A percentile compares a stretch with the other conserved stretches of the same genome.
phyloP scores from a whole-genome alignment of 2,329 filamentous ascomycete species.

The Fusarium gaditjirri region DNA sequence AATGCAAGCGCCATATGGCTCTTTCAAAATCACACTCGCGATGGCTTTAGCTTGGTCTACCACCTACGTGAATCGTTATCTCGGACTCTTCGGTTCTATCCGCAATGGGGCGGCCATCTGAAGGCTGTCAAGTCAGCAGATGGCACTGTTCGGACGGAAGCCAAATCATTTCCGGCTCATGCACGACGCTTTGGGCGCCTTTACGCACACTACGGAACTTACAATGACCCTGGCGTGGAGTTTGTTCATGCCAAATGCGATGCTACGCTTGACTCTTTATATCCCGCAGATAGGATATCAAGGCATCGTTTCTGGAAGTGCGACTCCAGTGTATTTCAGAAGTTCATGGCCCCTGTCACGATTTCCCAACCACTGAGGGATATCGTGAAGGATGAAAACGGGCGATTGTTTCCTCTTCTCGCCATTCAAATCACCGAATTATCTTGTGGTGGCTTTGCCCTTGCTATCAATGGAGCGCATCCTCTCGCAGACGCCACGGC shows the following conservation, averaged over 20 bases:
- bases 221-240: conserved; percentile 35
- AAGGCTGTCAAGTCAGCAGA: conserved; percentile 19
- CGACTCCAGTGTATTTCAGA: background rate
- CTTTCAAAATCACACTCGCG: conserved; percentile 10
- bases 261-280: conserved; percentile 9
- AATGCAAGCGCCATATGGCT: conserved; percentile 39
- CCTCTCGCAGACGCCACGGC: conserved; percentile 40
- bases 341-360: conserved; percentile 1
- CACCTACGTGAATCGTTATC: conserved; percentile 24
- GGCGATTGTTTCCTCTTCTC: conserved; percentile 8
- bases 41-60: background rate
- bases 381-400: background rate
- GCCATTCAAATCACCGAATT: conserved; percentile 37
- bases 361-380: conserved; percentile 11
- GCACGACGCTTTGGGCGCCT: conserved; percentile 36
- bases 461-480: conserved; percentile 36
- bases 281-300: conserved; percentile 6
- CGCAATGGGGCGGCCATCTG: conserved; percentile 37
- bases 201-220: conserved; percentile 33
- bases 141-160: conserved; percentile 13
- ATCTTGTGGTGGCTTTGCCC: conserved; percentile 35
- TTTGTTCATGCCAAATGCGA: conserved; percentile 24
- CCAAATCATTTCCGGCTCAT: conserved; percentile 27
- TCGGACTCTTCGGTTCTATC: conserved; percentile 28
- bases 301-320: conserved; percentile 25